Conservation (phyloP, 371 early-diverging fungal genomes). For the Apophysomyces ossiformis region DNA sequence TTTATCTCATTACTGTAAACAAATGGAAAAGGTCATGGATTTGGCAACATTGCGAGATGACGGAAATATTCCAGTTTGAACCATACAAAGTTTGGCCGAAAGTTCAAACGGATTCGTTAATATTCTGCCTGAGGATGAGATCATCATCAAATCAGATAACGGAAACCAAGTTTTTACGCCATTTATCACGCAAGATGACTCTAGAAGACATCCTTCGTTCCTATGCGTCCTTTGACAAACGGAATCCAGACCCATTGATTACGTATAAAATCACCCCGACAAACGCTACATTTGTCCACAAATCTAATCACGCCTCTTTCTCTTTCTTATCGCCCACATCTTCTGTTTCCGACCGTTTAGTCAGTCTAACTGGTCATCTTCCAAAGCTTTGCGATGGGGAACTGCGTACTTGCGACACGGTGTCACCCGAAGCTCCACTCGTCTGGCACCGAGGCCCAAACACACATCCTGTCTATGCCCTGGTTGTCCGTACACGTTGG, state of each 20-base stretch:
- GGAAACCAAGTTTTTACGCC: constrained; percentile 80
- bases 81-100: constrained; percentile 71
- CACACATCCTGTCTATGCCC: constrained; percentile 70
- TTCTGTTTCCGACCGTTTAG: constrained; percentile 43
- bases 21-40: constrained; percentile 54
- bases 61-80: constrained; percentile 66
- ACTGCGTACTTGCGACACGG: constrained; percentile 25
- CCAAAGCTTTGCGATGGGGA: constrained; percentile 58
- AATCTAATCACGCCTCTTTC: constrained; percentile 45
- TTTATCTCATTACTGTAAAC: background rate
- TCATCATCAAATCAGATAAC: constrained; percentile 84
- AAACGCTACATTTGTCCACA: constrained; percentile 10
- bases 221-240: constrained; percentile 22
- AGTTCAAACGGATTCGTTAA: constrained; percentile 69
- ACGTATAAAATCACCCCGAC: constrained; percentile 26
- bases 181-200: constrained; percentile 36
- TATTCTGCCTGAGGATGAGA: constrained; percentile 55
- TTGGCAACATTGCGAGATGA: constrained; percentile 56
- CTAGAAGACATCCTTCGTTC: constrained; percentile 28
- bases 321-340: constrained; percentile 58
- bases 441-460: constrained; percentile 71
- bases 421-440: constrained; percentile 40
- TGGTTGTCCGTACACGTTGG: constrained; percentile 65
- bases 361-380: constrained; percentile 40
- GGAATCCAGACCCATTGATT: constrained; percentile 14